Conservation (phyloP, 495 filamentous ascomycete species). For the Pseudotulostoma volvatum region DNA sequence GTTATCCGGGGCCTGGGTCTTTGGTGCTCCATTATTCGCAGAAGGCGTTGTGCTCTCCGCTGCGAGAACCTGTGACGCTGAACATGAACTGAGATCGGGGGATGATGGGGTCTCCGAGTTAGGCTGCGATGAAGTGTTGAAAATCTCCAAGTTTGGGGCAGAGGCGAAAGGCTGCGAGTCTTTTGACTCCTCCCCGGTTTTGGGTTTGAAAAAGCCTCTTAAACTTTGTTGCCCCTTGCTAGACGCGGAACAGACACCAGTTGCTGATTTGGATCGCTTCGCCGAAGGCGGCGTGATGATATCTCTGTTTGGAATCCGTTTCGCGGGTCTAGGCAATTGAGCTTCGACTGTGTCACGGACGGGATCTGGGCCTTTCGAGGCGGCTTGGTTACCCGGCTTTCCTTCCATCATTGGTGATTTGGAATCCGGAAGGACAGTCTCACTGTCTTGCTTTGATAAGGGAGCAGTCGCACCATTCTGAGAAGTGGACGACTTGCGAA, state of each 20-base stretch:
- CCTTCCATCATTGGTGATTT: neutral
- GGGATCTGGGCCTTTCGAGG: neutral
- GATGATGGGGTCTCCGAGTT: neutral
- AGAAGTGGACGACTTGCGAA: conserved; percentile 30
- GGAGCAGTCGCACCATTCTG: neutral
- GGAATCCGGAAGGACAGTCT: too few species aligned
- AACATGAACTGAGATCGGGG: neutral
- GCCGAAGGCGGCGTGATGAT: conserved; percentile 1
- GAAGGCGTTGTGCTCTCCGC: neutral
- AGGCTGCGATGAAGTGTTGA: neutral
- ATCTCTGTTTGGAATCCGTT: conserved; percentile 6
- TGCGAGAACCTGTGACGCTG: neutral
- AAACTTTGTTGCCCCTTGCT: conserved; percentile 54
- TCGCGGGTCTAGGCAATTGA: neutral
- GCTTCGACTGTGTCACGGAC: neutral
- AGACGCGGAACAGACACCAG: conserved; percentile 8
- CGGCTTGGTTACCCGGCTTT: neutral
- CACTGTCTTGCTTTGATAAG: neutral
- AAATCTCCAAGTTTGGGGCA: neutral
- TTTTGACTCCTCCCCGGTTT: conserved; percentile 9
- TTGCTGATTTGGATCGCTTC: conserved; percentile 34
- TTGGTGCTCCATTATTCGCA: neutral
- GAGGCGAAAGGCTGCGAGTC: neutral
- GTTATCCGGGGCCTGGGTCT: neutral
- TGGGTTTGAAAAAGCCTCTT: conserved; percentile 69